Evolutionary conservation across 2,329 filamentous ascomycete genomes (phyloP).

Genomic region (Immersiporthe knoxdaviesiana): DNA sequence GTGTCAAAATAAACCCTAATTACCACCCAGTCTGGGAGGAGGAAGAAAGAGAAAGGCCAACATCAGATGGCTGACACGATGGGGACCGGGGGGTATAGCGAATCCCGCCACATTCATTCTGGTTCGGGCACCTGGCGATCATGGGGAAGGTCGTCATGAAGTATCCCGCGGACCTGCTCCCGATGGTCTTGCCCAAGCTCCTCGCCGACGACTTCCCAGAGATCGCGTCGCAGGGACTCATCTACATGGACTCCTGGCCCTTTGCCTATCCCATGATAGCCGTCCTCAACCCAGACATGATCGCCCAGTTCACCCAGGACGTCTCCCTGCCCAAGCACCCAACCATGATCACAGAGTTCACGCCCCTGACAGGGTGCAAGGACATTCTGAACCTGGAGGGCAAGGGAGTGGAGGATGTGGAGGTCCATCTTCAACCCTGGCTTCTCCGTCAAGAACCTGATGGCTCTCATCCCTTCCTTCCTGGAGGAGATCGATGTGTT

Average conservation of each 20-base stretch:
- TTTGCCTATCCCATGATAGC: slow-evolving; percentile 41
- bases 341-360: slow-evolving; percentile 35
- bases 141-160: slow-evolving; percentile 36
- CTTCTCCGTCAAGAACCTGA: slow-evolving; percentile 43
- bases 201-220: slow-evolving; percentile 38
- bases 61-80: not conserved
- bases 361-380: slow-evolving; percentile 37
- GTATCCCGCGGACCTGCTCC: slow-evolving; percentile 36
- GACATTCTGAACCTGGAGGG: slow-evolving; percentile 44
- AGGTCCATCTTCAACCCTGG: slow-evolving; percentile 44
- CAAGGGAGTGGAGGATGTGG: slow-evolving; percentile 42
- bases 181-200: slow-evolving; percentile 33
- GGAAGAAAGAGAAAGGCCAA: too few species aligned
- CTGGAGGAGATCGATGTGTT: slow-evolving; percentile 27
- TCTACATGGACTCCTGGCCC: slow-evolving; percentile 46
- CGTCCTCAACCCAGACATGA: slow-evolving; percentile 43
- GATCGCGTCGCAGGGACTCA: slow-evolving; percentile 35
- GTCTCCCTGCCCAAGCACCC: slow-evolving; percentile 38
- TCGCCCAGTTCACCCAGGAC: slow-evolving; percentile 43
- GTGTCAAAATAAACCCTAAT: too few species aligned
- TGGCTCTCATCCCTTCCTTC: slow-evolving; percentile 39
- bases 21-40: too few species aligned
- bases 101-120: slow-evolving; percentile 40
- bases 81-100: slow-evolving; percentile 36
- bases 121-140: slow-evolving; percentile 38